These are phyloP conservation scores for Paracamarosporium sp. DNA, from an alignment of 2,329 filamentous ascomycete genomes.

Conservation along the genomic window DNA sequence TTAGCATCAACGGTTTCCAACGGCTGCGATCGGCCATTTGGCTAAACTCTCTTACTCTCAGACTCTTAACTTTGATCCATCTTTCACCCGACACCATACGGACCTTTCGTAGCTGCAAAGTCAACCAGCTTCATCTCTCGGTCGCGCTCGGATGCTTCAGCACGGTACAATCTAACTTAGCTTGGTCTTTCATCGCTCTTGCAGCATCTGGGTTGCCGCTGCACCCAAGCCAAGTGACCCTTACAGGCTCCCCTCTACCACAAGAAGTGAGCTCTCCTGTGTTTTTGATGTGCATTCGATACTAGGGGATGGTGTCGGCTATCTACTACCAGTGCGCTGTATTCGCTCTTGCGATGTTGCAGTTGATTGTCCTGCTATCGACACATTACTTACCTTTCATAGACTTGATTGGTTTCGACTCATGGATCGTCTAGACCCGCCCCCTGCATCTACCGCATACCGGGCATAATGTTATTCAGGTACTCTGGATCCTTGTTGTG, in stretches of 20 bases:
- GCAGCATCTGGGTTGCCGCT: background rate
- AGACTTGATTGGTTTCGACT: conserved; percentile 14
- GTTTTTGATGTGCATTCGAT: background rate
- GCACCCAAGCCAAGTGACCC: background rate
- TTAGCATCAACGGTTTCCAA: conserved; percentile 8
- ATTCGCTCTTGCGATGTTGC: conserved; percentile 7
- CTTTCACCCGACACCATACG: background rate
- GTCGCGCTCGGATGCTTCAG: background rate
- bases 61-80: background rate
- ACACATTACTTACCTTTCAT: conserved; percentile 9
- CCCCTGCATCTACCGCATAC: conserved; percentile 17
- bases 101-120: background rate
- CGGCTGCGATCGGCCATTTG: conserved; percentile 3
- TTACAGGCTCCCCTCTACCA: background rate
- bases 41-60: conserved; percentile 6
- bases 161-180: background rate
- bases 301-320: background rate
- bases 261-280: background rate
- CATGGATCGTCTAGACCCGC: conserved; percentile 13
- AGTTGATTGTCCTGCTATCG: conserved; percentile 13
- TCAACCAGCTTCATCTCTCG: background rate
- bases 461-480: conserved; percentile 26
- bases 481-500: conserved; percentile 19
- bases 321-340: background rate
- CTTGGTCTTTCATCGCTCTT: background rate